phyloP scores from a whole-genome alignment of 1,139 yeast species.

The Blastobotrys malaysiensis region DNA sequence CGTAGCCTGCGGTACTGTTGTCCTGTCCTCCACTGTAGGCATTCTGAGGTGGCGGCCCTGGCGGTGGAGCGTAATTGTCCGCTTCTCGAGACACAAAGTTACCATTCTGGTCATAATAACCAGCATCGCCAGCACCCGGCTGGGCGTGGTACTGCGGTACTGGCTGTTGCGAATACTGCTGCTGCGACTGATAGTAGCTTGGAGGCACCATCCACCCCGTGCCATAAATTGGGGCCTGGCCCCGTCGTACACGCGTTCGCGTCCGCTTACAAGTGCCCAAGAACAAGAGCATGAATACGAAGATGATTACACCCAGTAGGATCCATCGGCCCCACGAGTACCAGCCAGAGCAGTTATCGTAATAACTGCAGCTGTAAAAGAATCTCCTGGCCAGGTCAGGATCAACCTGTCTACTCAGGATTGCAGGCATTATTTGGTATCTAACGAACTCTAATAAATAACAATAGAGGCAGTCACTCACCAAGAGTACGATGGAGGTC shows the following conservation, averaged over 20 bases:
- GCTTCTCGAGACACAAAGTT: slow-evolving; percentile 38
- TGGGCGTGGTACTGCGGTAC: slow-evolving; percentile 38
- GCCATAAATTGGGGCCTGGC: slow-evolving; percentile 68
- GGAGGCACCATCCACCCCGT: slow-evolving; percentile 94
- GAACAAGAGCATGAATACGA: slow-evolving; percentile 49
- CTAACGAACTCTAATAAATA: not conserved
- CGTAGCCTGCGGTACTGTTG: slow-evolving; percentile 7
- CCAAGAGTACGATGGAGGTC: too few species aligned
- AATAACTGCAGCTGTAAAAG: slow-evolving; percentile 3
- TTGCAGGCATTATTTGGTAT: not conserved
- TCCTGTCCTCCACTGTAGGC: too few species aligned
- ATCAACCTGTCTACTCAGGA: not conserved
- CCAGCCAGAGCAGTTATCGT: slow-evolving; percentile 23
- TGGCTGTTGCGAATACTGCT: slow-evolving; percentile 43
- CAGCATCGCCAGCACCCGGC: slow-evolving; percentile 66
- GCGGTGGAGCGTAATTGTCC: slow-evolving; percentile 4
- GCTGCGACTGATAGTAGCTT: slow-evolving; percentile 68
- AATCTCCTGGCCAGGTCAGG: not conserved
- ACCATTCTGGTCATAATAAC: slow-evolving; percentile 72
- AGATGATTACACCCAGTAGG: slow-evolving; percentile 42
- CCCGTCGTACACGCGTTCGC: slow-evolving; percentile 51
- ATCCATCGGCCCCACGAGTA: slow-evolving; percentile 44
- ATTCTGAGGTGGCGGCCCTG: not conserved
- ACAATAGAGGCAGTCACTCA: too few species aligned
- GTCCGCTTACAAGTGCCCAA: slow-evolving; percentile 42